Evolutionary conservation across 441 rosid genomes (phyloP).

Genomic region (Corymbia citriodora): DNA sequence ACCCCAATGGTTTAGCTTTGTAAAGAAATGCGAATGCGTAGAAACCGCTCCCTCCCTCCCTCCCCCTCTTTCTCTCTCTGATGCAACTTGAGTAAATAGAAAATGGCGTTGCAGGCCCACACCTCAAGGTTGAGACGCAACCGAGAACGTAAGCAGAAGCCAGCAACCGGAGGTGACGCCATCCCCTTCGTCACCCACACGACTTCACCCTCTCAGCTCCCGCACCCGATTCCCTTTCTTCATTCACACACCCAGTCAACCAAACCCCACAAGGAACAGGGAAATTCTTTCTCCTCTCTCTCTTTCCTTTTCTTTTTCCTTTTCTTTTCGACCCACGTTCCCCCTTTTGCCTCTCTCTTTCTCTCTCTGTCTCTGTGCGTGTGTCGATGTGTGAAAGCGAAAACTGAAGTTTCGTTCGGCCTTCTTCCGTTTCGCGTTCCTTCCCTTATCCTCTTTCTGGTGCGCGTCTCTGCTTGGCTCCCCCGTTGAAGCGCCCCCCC

Average conservation of each 20-base stretch:
- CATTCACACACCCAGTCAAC: neutral
- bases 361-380: neutral
- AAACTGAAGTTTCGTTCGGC: conserved; percentile 21
- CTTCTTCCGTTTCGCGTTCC: neutral
- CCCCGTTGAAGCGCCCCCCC: neutral
- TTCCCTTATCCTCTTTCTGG: neutral
- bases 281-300: neutral
- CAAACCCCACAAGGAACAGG: neutral
- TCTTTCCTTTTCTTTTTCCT: neutral
- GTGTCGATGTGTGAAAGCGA: conserved; percentile 4
- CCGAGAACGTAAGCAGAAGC: conserved; percentile 23
- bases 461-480: neutral
- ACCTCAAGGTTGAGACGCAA: conserved; percentile 14
- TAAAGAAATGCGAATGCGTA: neutral
- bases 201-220: conserved; percentile 39
- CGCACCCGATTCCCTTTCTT: neutral
- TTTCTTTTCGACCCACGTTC: neutral
- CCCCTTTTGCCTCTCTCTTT: neutral
- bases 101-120: neutral
- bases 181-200: conserved; percentile 27
- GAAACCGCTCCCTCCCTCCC: neutral
- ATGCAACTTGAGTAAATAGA: neutral
- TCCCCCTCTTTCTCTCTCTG: neutral
- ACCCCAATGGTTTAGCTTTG: neutral
- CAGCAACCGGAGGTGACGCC: conserved; percentile 30